Evolutionary conservation across 441 rosid genomes (phyloP).

Genomic region (Populus trichocarpa): DNA sequence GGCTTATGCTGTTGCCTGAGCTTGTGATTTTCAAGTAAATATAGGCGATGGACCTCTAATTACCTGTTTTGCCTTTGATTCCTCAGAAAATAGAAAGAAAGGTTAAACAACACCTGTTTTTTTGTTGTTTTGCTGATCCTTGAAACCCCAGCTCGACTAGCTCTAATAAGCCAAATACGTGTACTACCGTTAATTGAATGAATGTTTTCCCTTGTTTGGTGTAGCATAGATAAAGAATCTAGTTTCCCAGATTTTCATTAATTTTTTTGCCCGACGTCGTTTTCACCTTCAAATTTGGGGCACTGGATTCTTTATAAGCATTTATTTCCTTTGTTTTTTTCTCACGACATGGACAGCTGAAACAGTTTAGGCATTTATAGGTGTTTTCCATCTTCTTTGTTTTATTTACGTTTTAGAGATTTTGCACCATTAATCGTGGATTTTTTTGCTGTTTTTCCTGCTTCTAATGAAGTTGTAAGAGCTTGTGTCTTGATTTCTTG

Average conservation of each 20-base stretch:
- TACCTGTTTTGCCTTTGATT: neutral
- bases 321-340: slow-evolving; percentile 12
- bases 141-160: neutral
- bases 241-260: neutral
- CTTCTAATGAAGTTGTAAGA: neutral
- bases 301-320: neutral
- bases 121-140: neutral
- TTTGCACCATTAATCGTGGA: neutral
- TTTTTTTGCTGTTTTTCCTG: neutral
- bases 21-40: neutral
- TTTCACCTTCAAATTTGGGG: neutral
- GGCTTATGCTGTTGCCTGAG: neutral
- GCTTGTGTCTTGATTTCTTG: neutral
- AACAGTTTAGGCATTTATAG: slow-evolving; percentile 14
- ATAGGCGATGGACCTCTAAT: neutral
- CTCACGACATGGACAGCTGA: slow-evolving; percentile 3
- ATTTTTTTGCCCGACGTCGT: neutral
- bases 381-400: neutral
- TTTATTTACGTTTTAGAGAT: neutral
- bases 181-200: slow-evolving; percentile 1
- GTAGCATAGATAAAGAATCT: neutral
- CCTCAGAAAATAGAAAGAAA: neutral
- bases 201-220: neutral
- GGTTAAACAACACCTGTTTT: neutral
- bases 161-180: neutral